Evolutionary conservation across 495 filamentous ascomycete species (phyloP).

Genomic region (Hypoxylon subgilvum): DNA sequence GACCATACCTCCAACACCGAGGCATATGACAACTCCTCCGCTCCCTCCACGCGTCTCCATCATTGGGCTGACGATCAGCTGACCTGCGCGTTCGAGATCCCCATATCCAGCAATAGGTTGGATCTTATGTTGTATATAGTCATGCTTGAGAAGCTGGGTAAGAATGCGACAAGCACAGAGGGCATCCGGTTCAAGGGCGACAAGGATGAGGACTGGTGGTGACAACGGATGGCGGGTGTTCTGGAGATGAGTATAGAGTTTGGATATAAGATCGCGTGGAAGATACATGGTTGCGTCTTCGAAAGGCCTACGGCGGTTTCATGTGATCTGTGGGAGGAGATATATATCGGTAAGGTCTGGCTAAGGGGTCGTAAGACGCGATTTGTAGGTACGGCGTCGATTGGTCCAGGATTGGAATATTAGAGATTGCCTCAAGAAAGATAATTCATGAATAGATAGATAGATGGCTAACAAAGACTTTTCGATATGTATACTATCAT

Average conservation of each 20-base stretch:
- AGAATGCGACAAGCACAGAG: slow-evolving; percentile 95
- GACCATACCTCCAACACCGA: slow-evolving; percentile 89
- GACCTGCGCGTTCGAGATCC: slow-evolving; percentile 78
- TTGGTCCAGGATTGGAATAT: no score
- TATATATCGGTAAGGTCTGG: no score
- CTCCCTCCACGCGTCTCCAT: slow-evolving; percentile 77
- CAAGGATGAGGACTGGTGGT: slow-evolving; percentile 88
- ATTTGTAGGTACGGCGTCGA: no score
- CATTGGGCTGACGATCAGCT: slow-evolving; percentile 80
- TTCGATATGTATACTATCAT: no score
- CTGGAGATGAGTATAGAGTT: slow-evolving; percentile 87
- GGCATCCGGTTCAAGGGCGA: slow-evolving; percentile 91
- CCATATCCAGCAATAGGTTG: slow-evolving; percentile 92
- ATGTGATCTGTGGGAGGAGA: slow-evolving; percentile 40
- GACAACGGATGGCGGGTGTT: slow-evolving; percentile 80
- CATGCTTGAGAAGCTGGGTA: slow-evolving; percentile 86
- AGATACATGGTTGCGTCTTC: slow-evolving; percentile 79
- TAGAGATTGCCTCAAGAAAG: no score
- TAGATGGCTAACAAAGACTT: no score
- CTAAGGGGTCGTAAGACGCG: no score
- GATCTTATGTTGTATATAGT: slow-evolving; percentile 98
- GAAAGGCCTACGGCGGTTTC: slow-evolving; percentile 42
- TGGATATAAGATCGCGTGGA: slow-evolving; percentile 83
- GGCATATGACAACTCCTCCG: slow-evolving; percentile 86
- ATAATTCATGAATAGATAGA: no score